phyloP scores from a whole-genome alignment of 176 grass and related monocot species.

The Oryza coarctata region DNA sequence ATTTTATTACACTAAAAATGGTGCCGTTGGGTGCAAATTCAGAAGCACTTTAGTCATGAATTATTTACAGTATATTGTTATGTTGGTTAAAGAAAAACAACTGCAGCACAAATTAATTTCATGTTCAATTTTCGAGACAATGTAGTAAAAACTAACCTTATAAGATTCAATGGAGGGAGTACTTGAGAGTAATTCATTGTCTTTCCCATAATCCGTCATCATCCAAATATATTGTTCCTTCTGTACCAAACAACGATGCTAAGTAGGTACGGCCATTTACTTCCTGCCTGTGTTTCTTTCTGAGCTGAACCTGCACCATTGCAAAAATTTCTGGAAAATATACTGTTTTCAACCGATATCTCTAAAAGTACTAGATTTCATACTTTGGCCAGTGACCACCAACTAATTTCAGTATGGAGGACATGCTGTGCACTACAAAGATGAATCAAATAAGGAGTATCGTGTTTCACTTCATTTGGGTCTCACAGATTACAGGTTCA shows the following conservation, averaged over 20 bases:
- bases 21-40: not conserved
- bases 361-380: not conserved
- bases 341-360: not conserved
- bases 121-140: not conserved
- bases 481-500: conserved; percentile 91
- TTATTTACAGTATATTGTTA: not conserved
- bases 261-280: not conserved
- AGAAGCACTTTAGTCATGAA: not conserved
- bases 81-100: not conserved
- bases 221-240: not conserved
- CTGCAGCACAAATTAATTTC: not conserved
- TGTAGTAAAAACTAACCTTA: not conserved
- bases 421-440: conserved; percentile 43
- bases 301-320: not conserved
- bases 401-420: conserved; percentile 73
- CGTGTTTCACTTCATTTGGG: conserved; percentile 74
- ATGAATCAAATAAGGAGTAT: conserved; percentile 40
- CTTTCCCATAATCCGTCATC: not conserved
- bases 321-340: conserved; percentile 9
- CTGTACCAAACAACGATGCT: not conserved
- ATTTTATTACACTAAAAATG: not conserved
- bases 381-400: not conserved
- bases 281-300: not conserved
- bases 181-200: not conserved
- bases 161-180: not conserved